Evolutionary conservation across 768 basidiomycete species (phyloP), one percentile per base, ranked within the genome.

Genomic region (Lanmaoa rubissima): DNA sequence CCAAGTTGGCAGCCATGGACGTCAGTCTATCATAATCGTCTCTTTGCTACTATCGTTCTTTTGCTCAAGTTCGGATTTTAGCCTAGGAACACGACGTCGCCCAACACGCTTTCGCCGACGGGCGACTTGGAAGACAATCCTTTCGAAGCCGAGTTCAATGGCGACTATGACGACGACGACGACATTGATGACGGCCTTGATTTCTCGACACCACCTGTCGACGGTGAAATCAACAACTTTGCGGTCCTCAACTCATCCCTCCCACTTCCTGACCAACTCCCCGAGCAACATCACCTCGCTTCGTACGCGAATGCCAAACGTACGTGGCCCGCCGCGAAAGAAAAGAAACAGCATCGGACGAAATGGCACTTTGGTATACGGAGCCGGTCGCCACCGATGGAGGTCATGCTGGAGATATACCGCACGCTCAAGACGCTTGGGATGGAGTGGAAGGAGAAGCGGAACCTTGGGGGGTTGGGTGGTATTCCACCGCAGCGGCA

Each of bases 361-460:
- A 88, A 93, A 61, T 98, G 97, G 97, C 97, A 99, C 70, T 99
- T 98, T 67, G 97, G 97, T 9, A 98, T 99, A 40, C 82, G 97
- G 34, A 94, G 92, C 63, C 81, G 95, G 57, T 90, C 87, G 55
- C 92, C 94, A 34, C 97, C 95, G 21, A 96, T 98, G 92, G 97
- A 99, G 72, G 96, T 99, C 24, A 98, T 99, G 95, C 76, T 97
- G 26, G 96, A 98, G 80, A 97, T 99, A 50, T 98, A 99, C 74
- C 79, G 91, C 59, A 97, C 95, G 42, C 75, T 99, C 48, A 88
- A 89, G 74, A 78, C 86, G 57, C 78, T 98, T 19, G 92, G 89
- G 16, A 96, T 98, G 92, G 93, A 99, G 73, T 99, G 97, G 97
- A 92, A 92, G 71, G 86, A 90, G 76, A 97, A 97, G 79, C 82